phyloP scores from a whole-genome alignment of 202 grass and related monocot genomes.

The Musa balbisiana region DNA sequence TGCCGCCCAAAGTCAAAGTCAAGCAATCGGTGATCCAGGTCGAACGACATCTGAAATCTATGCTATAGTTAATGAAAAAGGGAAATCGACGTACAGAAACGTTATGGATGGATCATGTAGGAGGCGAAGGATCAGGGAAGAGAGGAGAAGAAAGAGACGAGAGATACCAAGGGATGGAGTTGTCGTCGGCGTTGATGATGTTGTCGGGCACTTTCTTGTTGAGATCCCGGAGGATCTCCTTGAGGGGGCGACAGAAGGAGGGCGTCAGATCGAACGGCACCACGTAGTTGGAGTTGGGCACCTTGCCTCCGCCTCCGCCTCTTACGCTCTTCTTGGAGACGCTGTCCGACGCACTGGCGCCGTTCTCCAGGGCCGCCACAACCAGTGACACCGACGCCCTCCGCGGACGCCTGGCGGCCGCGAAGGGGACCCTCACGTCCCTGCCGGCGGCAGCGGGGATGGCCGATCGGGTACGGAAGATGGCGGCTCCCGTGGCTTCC shows the following conservation, averaged over 20 bases:
- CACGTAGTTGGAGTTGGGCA: constrained; percentile 87
- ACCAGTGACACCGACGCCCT: neutral
- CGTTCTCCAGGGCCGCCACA: constrained; percentile 36
- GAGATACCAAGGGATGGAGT: constrained; percentile 61
- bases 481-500: no score
- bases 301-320: neutral
- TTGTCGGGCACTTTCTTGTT: constrained; percentile 97
- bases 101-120: no score
- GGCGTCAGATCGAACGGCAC: constrained; percentile 74
- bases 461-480: neutral
- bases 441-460: neutral
- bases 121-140: no score
- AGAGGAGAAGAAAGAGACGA: neutral
- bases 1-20: no score
- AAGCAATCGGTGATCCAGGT: no score
- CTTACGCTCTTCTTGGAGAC: neutral
- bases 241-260: constrained; percentile 61
- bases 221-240: constrained; percentile 95
- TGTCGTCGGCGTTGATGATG: constrained; percentile 59
- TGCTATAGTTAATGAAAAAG: neutral
- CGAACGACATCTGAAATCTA: neutral
- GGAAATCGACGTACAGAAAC: neutral
- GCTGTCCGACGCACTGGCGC: neutral
- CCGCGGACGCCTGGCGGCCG: neutral
- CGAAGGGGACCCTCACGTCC: neutral